Evolutionary conservation across 169 alveolate genomes (phyloP), one percentile per base, ranked within the genome.

Genomic region (Perkinsus chesapeaki): DNA sequence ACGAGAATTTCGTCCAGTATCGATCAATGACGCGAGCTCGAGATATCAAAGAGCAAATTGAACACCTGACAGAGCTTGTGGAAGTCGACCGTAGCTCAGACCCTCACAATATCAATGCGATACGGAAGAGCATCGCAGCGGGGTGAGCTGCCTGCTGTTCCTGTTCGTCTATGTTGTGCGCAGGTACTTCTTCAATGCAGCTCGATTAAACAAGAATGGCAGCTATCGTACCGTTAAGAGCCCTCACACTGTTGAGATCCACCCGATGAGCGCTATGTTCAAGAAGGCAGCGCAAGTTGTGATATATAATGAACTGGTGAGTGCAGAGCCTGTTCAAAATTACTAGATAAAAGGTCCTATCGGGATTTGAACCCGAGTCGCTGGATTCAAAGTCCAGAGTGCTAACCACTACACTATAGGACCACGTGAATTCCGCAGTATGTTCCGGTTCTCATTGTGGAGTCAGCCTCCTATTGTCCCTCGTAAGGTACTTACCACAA

Each of bases 11-110:
- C 95, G 97, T 99, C 91, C 99, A 99, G 96, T 60, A 60, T 60
- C 96, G 98, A 95, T 97, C 99, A 0, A 96, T 99, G 98, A 98
- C 98, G 93, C 97, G 99, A 91, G 99, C 99, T 10, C 97, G 99
- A 93, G 99, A 99, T 96, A 98, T 99, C 43, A 98, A 98, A 92
- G 99, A 99, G 93, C 99, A 99, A 96, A 94, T 98, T 31, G 96
- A 96, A 48, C 96, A 95, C 39, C 94, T 99, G 73, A 95, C 98
- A 90, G 98, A 98, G 95, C 95, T 98, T 93, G 98, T 97, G 20
- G 98, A 96, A 73, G 96, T 97, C 39, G 97, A 96, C 94, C 98
- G 82, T 27, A 60, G 82, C 27, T 60, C 82, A 9, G 82, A 60
- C 27, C 82, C 82, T 60, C 82, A 60, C 82, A 60, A 60, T 34